Percentiles rank a stretch among this genome's conserved stretches.
Conservation (phyloP, 352 stramenopile genomes). For the Globisporangium lucens region DNA sequence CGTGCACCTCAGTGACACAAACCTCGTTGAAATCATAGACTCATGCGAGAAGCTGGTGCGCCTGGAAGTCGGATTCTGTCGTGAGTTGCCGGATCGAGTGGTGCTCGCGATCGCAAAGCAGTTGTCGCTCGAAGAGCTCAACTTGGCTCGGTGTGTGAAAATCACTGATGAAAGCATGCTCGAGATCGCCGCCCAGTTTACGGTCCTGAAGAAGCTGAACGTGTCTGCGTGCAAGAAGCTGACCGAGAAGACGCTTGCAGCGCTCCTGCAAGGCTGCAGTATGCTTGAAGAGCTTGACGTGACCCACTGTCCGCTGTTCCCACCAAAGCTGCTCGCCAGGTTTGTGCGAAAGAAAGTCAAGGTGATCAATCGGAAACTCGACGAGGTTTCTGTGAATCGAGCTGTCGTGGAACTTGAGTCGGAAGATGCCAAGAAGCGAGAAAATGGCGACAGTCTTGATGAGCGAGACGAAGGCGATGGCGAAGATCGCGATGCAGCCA, state of each 20-base stretch:
- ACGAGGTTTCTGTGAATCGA: slow-evolving; percentile 27
- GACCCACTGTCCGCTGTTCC: slow-evolving; percentile 74
- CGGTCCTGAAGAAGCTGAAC: slow-evolving; percentile 62
- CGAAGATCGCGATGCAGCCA: not conserved
- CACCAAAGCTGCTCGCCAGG: slow-evolving; percentile 40
- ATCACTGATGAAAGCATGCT: slow-evolving; percentile 86
- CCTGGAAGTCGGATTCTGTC: slow-evolving; percentile 79
- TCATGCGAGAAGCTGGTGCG: slow-evolving; percentile 65
- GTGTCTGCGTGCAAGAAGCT: slow-evolving; percentile 82
- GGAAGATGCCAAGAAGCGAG: slow-evolving; percentile 5
- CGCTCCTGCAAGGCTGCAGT: slow-evolving; percentile 49
- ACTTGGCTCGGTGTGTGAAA: slow-evolving; percentile 60
- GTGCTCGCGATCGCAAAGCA: slow-evolving; percentile 67
- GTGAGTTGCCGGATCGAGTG: slow-evolving; percentile 74
- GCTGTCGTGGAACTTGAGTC: slow-evolving; percentile 3
- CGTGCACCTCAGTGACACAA: slow-evolving; percentile 58
- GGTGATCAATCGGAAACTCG: slow-evolving; percentile 42
- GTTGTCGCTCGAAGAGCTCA: slow-evolving; percentile 78
- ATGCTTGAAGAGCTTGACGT: slow-evolving; percentile 75
- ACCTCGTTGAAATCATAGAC: slow-evolving; percentile 68
- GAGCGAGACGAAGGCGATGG: slow-evolving; percentile 6
- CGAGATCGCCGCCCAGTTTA: slow-evolving; percentile 70
- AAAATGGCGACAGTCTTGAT: not conserved
- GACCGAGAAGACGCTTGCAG: slow-evolving; percentile 49
- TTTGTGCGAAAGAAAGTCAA: slow-evolving; percentile 60